Conservation (phyloP, 177 flowering plant species). For the Vitis hybrid region DNA sequence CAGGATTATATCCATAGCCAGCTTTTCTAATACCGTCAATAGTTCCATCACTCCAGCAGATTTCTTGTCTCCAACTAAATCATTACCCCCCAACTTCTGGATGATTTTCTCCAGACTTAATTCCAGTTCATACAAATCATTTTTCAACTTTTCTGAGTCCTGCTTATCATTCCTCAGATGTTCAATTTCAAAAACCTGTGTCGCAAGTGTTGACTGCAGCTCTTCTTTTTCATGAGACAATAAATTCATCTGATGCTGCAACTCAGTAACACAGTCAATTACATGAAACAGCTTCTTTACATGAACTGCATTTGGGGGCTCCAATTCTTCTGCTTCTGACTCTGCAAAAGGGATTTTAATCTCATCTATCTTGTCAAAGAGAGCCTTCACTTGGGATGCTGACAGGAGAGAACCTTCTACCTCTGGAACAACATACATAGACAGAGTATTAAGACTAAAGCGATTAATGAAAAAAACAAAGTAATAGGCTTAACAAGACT, state of each 20-base stretch:
- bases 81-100: conserved; percentile 52
- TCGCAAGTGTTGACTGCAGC: conserved; percentile 45
- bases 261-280: conserved; percentile 36
- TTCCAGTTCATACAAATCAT: conserved; percentile 41
- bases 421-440: conserved; percentile 39
- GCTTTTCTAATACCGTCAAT: conserved; percentile 51
- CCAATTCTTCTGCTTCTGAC: conserved; percentile 26
- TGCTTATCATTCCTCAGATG: conserved; percentile 45
- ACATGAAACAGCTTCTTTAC: conserved; percentile 59
- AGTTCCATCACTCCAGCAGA: conserved; percentile 31
- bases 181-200: conserved; percentile 45
- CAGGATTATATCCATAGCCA: conserved; percentile 32
- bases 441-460: conserved; percentile 3
- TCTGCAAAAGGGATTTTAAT: conserved; percentile 39
- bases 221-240: conserved; percentile 54
- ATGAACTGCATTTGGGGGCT: conserved; percentile 30
- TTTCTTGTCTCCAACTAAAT: conserved; percentile 39
- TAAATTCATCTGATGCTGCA: conserved; percentile 40
- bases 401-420: conserved; percentile 38
- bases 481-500: neutral
- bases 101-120: conserved; percentile 50
- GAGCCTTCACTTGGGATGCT: conserved; percentile 43
- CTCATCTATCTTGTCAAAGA: conserved; percentile 50
- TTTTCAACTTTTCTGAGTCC: conserved; percentile 37
- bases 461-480: neutral